Percentiles rank a stretch among this genome's conserved stretches.
phyloP scores from a whole-genome alignment of 116 monocot species.

The Papilionanthe hybrid region DNA sequence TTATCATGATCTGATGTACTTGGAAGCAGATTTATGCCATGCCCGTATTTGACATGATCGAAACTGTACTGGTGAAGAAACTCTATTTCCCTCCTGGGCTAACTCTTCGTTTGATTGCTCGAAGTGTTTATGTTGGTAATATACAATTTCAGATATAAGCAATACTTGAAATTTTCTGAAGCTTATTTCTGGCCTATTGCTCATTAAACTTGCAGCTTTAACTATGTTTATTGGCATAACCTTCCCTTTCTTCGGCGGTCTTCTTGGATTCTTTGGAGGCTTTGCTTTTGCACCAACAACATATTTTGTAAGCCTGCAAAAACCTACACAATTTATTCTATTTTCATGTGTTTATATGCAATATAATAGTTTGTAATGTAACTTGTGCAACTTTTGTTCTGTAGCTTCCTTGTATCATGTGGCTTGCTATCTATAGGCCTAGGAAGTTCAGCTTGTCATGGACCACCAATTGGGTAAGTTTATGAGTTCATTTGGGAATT shows the following conservation, averaged over 20 bases:
- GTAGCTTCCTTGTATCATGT: conserved; percentile 58
- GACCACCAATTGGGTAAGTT: conserved; percentile 47
- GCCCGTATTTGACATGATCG: conserved; percentile 45
- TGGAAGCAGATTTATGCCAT: conserved; percentile 31
- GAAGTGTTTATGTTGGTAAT: conserved; percentile 42
- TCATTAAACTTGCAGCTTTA: conserved; percentile 19
- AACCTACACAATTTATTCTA: neutral
- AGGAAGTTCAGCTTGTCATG: conserved; percentile 46
- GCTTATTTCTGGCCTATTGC: neutral
- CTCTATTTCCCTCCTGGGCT: conserved; percentile 24
- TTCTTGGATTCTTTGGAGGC: conserved; percentile 53
- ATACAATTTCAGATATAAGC: neutral
- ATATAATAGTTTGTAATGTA: neutral
- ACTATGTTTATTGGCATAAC: conserved; percentile 49
- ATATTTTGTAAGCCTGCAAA: conserved; percentile 35
- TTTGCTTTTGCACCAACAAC: conserved; percentile 61
- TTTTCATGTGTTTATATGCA: conserved; percentile 1
- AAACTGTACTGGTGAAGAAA: conserved; percentile 36
- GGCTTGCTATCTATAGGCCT: conserved; percentile 51
- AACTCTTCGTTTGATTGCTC: conserved; percentile 27
- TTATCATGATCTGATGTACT: no score
- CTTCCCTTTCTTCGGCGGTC: conserved; percentile 47
- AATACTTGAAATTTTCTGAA: neutral
- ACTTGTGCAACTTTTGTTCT: neutral
- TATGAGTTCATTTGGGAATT: neutral